Evolutionary conservation across 2,329 filamentous ascomycete genomes (phyloP).

Genomic region (Xylaria sp.): DNA sequence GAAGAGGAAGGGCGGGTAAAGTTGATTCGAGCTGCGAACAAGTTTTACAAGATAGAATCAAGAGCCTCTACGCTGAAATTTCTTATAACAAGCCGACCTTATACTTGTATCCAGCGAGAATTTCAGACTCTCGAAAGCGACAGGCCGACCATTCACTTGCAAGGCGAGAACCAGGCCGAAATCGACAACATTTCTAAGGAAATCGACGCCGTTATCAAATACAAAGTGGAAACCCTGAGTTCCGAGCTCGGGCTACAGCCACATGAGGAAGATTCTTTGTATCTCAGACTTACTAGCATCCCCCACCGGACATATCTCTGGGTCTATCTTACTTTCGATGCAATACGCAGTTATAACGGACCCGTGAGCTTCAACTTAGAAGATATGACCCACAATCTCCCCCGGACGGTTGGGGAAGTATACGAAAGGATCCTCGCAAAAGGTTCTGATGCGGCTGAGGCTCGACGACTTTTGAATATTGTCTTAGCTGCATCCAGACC

Average conservation of each 20-base stretch:
- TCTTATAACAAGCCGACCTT: conserved; percentile 24
- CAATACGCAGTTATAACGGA: background rate
- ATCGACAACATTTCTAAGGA: conserved; percentile 11
- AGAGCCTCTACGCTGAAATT: conserved; percentile 21
- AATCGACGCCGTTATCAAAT: conserved; percentile 17
- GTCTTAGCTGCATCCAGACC: conserved; percentile 14
- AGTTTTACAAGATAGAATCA: background rate
- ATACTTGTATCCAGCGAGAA: conserved; percentile 4
- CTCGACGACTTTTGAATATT: conserved; percentile 14
- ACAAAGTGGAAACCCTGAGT: background rate
- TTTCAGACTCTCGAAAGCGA: conserved; percentile 4
- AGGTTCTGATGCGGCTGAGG: background rate
- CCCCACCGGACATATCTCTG: conserved; percentile 26
- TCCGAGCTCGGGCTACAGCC: background rate
- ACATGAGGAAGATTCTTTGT: background rate
- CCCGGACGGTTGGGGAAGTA: conserved; percentile 7
- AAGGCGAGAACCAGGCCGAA: conserved; percentile 7
- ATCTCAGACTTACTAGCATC: background rate
- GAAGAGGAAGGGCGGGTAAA: background rate
- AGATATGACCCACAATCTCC: background rate
- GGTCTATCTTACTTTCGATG: conserved; percentile 17
- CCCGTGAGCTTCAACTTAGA: background rate
- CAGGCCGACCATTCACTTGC: conserved; percentile 9
- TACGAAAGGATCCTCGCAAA: conserved; percentile 21
- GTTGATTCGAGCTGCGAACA: background rate